Evolutionary conservation across 371 early-diverging fungal genomes (phyloP).

Genomic region (Apophysomyces trapeziformis): DNA sequence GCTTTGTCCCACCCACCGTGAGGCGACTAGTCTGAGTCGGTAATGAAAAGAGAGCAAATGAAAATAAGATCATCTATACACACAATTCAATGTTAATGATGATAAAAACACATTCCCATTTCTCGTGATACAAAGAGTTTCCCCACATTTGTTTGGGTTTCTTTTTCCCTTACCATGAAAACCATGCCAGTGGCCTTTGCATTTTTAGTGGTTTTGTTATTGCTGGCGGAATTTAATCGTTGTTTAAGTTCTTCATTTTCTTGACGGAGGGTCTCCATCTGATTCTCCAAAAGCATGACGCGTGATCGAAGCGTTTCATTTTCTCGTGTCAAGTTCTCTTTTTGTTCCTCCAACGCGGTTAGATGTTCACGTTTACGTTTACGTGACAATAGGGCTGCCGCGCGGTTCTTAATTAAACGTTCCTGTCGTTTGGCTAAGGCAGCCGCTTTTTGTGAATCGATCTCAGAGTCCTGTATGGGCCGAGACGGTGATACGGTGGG

Average conservation of each 20-base stretch:
- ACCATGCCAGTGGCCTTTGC: slow-evolving; percentile 13
- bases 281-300: slow-evolving; percentile 61
- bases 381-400: slow-evolving; percentile 86
- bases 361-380: slow-evolving; percentile 89
- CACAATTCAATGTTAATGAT: background rate
- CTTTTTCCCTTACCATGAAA: slow-evolving; percentile 13
- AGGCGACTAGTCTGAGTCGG: slow-evolving; percentile 1
- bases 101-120: background rate
- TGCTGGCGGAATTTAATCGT: slow-evolving; percentile 6
- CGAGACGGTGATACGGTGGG: background rate
- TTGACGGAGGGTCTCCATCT: slow-evolving; percentile 34
- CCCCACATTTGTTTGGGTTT: background rate
- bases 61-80: slow-evolving; percentile 16
- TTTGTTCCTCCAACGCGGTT: slow-evolving; percentile 70
- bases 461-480: background rate
- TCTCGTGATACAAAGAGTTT: background rate
- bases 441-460: slow-evolving; percentile 25
- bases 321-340: slow-evolving; percentile 59
- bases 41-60: slow-evolving; percentile 12
- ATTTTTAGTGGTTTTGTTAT: background rate
- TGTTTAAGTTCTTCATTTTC: slow-evolving; percentile 34
- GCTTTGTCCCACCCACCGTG: slow-evolving; percentile 1
- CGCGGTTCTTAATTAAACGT: slow-evolving; percentile 88
- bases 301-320: slow-evolving; percentile 59
- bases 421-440: slow-evolving; percentile 75